These are phyloP conservation scores for Musa acuminata DNA, from an alignment of 176 grass and related monocot species.

Conservation along the genomic window DNA sequence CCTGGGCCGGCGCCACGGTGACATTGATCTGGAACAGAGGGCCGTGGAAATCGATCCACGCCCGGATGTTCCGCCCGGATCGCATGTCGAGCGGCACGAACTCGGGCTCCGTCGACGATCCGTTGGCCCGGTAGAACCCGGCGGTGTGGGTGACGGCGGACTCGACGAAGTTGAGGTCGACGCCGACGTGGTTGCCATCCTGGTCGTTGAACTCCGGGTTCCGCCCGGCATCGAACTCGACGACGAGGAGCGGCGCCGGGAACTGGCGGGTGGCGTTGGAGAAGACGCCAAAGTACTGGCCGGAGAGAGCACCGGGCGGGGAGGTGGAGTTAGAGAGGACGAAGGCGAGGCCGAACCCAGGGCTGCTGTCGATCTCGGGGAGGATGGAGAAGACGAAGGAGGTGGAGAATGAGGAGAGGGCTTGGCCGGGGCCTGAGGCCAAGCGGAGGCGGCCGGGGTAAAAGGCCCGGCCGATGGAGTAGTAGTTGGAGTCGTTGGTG, in stretches of 20 bases:
- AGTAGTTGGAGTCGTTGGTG: slow-evolving; percentile 21
- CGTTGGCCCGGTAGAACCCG: slow-evolving; percentile 13
- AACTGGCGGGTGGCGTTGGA: slow-evolving; percentile 26
- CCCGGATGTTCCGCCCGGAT: slow-evolving; percentile 14
- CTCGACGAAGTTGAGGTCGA: slow-evolving; percentile 19
- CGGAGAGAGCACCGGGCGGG: slow-evolving; percentile 46
- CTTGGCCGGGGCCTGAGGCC: background rate
- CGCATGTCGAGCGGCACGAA: slow-evolving; percentile 26
- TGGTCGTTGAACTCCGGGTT: slow-evolving; percentile 39
- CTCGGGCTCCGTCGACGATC: background rate
- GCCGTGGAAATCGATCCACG: slow-evolving; percentile 15
- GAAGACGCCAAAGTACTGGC: slow-evolving; percentile 55
- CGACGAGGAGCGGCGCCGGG: slow-evolving; percentile 27
- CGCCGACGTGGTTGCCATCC: slow-evolving; percentile 13
- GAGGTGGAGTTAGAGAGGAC: slow-evolving; percentile 38
- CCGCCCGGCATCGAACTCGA: slow-evolving; percentile 34
- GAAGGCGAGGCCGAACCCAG: slow-evolving; percentile 57
- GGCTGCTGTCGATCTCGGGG: slow-evolving; percentile 36
- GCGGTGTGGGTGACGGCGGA: background rate
- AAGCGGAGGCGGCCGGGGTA: slow-evolving; percentile 1
- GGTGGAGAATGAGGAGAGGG: slow-evolving; percentile 25
- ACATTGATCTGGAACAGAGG: slow-evolving; percentile 8
- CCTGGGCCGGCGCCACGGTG: slow-evolving; percentile 4
- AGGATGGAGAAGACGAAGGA: slow-evolving; percentile 42
- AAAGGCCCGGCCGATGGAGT: slow-evolving; percentile 19